Evolutionary conservation across 2,329 filamentous ascomycete species (phyloP).

Genomic region (Fusarium aywerte): DNA sequence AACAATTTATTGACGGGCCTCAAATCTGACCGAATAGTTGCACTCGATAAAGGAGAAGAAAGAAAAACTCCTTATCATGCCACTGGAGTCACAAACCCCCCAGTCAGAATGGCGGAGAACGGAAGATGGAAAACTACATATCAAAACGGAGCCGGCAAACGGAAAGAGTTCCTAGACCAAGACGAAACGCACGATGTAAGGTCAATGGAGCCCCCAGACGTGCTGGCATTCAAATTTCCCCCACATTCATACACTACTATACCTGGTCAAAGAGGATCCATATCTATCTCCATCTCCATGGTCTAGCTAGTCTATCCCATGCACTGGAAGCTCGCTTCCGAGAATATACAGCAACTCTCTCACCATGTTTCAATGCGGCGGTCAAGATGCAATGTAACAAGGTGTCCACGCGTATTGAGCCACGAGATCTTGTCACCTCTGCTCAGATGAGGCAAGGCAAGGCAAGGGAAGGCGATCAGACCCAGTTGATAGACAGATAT

Average conservation of each 20-base stretch:
- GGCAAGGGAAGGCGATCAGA: background rate
- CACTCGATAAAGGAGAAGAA: background rate
- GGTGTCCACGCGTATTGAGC: background rate
- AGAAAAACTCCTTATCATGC: constrained; percentile 27
- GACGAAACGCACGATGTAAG: constrained; percentile 36
- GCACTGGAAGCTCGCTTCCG: constrained; percentile 20
- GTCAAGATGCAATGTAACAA: constrained; percentile 24
- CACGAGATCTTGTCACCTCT: background rate
- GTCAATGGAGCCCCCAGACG: constrained; percentile 32
- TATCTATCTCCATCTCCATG: constrained; percentile 1
- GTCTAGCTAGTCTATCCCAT: constrained; percentile 31
- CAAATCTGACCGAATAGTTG: constrained; percentile 14
- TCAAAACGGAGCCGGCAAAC: constrained; percentile 22
- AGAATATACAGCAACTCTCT: constrained; percentile 5
- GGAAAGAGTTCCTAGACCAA: constrained; percentile 25
- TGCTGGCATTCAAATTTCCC: constrained; percentile 27
- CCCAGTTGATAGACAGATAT: background rate
- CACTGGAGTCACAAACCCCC: constrained; percentile 16
- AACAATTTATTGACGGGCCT: constrained; percentile 6
- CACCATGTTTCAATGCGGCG: constrained; percentile 16
- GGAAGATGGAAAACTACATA: background rate
- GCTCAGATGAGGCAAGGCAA: background rate
- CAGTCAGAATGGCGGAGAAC: constrained; percentile 11
- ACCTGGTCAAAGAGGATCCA: background rate
- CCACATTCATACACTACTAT: constrained; percentile 14